phyloP scores from a whole-genome alignment of 169 alveolate species.

The Sarcocystis neurona region DNA sequence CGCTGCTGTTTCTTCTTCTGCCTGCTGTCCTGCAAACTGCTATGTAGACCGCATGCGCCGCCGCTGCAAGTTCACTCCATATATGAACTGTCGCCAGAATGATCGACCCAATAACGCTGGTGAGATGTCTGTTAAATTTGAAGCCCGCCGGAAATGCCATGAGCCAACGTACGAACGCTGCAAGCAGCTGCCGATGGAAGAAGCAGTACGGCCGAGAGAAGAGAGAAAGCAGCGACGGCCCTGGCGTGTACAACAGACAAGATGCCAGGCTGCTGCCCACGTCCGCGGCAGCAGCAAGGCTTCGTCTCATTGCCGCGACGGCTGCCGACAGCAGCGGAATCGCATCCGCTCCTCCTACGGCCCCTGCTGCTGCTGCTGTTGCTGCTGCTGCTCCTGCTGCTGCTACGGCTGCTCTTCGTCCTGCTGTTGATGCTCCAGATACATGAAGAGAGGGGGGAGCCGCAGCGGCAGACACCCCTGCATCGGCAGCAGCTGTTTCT shows the following conservation, averaged over 20 bases:
- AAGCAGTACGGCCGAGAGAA: slow-evolving; percentile 59
- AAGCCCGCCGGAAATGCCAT: slow-evolving; percentile 66
- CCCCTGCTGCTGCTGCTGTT: slow-evolving; percentile 27
- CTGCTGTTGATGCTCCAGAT: slow-evolving; percentile 30
- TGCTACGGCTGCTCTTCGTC: slow-evolving; percentile 18
- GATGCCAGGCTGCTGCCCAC: not conserved
- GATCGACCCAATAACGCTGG: slow-evolving; percentile 55
- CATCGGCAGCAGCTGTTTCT: not conserved
- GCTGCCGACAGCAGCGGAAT: not conserved
- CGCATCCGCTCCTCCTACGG: not conserved
- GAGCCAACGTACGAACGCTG: slow-evolving; percentile 60
- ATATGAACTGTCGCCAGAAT: slow-evolving; percentile 48
- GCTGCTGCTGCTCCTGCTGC: slow-evolving; percentile 35
- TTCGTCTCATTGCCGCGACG: not conserved
- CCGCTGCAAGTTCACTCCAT: slow-evolving; percentile 34
- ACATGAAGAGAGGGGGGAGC: slow-evolving; percentile 27
- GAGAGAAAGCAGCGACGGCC: slow-evolving; percentile 44
- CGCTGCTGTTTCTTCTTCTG: too few species aligned
- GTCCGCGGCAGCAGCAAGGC: not conserved
- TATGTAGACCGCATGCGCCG: too few species aligned
- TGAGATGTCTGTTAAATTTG: slow-evolving; percentile 53
- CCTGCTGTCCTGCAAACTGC: too few species aligned
- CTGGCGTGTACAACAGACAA: slow-evolving; percentile 35
- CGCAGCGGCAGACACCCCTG: slow-evolving; percentile 31
- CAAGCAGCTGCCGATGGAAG: slow-evolving; percentile 41